Base-by-base conservation (phyloP, 2,329 filamentous ascomycete species). In the Pseudodiploospora longispora region DNA sequence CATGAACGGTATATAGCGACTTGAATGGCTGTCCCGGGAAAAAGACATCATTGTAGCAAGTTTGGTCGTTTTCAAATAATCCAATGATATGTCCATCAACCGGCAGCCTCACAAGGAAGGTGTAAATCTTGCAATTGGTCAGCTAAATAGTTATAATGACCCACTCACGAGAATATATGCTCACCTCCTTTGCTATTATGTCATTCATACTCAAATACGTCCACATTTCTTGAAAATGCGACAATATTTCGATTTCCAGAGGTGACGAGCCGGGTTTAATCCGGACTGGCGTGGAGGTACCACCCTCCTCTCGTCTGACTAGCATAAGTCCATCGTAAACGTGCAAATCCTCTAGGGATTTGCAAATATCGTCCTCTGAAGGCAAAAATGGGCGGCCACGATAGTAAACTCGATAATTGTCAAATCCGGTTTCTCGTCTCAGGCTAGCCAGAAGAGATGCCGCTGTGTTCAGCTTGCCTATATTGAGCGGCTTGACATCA, bases 171-270 rank as follows among this genome's bases (percentile, higher is more conserved):
- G 31, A n/a, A 7, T 10, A 7, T 36, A 4, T 12, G 47, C 64
- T 52, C 69, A 84, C 82, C 69, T 86, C 81, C 56, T 76, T 70
- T 6, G 85, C 81, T 36, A 88, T 67, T 40, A 68, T 71, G 47
- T 90, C 82, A 37, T 86, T 77, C 66, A 90, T 76, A 50, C 81
- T 80, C 43, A 97, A 72, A 55, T 91, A 85, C 36, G 80, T 76
- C 74, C 93, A 95, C 27, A 98, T 67, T 48, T 91, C 82, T 43
- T 87, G 76, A 56, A 95, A 95, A 61, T 94, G 86, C 46, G 81
- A 75, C 52, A 93, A 69, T 27, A 97, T 82, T 54, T 91, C 86
- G 9, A 78, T 74, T 58, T 97, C 88, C 3, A 97, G 74, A 32
- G 68, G 75, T 50, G 69, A 81, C 38, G 69, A 76, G 40, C 68